phyloP scores from a whole-genome alignment of 495 filamentous ascomycete genomes.

The Apiosordaria backusii region DNA sequence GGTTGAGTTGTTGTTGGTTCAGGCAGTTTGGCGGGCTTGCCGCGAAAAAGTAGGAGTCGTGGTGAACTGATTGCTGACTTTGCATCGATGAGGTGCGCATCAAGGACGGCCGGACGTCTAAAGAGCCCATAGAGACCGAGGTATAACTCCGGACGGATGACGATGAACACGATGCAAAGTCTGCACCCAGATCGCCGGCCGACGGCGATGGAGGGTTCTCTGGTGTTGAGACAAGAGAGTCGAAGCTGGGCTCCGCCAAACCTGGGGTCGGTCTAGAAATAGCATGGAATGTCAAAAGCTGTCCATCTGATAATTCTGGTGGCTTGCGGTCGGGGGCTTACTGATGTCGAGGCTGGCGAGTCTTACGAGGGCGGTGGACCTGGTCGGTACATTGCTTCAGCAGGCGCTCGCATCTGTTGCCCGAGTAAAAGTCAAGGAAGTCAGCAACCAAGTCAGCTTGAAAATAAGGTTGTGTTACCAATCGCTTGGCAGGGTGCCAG shows the following conservation, averaged over 20 bases:
- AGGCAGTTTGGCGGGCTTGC: background rate
- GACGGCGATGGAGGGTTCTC: constrained; percentile 13
- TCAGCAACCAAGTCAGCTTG: background rate
- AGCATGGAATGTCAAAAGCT: background rate
- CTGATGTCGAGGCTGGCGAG: constrained; percentile 13
- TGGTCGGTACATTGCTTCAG: constrained; percentile 21
- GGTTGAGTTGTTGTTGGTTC: background rate
- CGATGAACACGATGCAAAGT: background rate
- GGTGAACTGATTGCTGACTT: background rate
- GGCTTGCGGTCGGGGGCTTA: background rate
- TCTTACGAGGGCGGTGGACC: constrained; percentile 14
- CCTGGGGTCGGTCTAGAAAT: background rate
- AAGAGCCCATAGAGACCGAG: background rate
- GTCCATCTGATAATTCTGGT: too few species aligned
- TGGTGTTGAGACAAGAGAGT: constrained; percentile 14
- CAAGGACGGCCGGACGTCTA: background rate
- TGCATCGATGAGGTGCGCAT: background rate
- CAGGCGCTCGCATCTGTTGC: constrained; percentile 13
- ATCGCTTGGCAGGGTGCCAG: background rate
- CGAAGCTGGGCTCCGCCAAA: background rate
- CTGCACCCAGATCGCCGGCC: background rate
- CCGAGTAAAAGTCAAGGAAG: background rate
- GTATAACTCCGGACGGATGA: constrained; percentile 1
- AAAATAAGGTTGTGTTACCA: background rate
- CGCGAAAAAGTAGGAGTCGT: constrained; percentile 4